phyloP scores from a whole-genome alignment of 1,139 yeast genomes.

The Candida albicans region DNA sequence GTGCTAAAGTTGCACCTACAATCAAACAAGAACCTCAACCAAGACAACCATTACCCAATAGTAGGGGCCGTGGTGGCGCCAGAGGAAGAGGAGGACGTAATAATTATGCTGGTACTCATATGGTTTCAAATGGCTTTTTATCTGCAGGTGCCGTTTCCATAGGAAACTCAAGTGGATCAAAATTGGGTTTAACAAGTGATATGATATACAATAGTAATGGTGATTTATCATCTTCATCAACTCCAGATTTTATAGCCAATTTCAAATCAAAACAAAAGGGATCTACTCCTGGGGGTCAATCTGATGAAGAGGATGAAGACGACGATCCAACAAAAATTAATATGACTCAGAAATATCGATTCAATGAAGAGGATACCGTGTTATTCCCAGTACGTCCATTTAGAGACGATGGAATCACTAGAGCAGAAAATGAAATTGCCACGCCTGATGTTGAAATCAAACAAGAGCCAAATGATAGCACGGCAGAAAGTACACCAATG shows the following conservation, averaged over 20 bases:
- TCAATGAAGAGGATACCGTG: conserved; percentile 47
- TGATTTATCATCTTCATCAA: conserved; percentile 20
- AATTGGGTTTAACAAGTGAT: conserved; percentile 29
- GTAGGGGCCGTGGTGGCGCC: conserved; percentile 32
- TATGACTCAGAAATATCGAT: conserved; percentile 59
- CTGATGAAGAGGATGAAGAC: conserved; percentile 35
- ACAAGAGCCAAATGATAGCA: conserved; percentile 6
- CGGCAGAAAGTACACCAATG: conserved; percentile 10
- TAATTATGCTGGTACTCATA: conserved; percentile 61
- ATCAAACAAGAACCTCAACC: conserved; percentile 39
- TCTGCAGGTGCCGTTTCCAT: conserved; percentile 62
- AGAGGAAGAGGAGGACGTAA: conserved; percentile 44
- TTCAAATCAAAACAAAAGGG: conserved; percentile 34
- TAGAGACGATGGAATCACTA: conserved; percentile 19
- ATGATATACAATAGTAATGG: conserved; percentile 23
- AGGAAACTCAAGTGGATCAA: conserved; percentile 34
- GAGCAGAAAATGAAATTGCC: conserved; percentile 2
- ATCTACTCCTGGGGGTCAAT: conserved; percentile 19
- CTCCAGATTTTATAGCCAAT: conserved; percentile 42
- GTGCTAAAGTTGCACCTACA: conserved; percentile 71
- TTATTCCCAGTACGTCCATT: conserved; percentile 47
- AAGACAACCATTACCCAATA: conserved; percentile 21
- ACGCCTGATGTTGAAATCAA: conserved; percentile 12
- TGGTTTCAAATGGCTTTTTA: conserved; percentile 71
- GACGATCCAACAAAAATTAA: conserved; percentile 51